phyloP scores from a whole-genome alignment of 164 flowering plant genomes.

The Buxus sempervirens region DNA sequence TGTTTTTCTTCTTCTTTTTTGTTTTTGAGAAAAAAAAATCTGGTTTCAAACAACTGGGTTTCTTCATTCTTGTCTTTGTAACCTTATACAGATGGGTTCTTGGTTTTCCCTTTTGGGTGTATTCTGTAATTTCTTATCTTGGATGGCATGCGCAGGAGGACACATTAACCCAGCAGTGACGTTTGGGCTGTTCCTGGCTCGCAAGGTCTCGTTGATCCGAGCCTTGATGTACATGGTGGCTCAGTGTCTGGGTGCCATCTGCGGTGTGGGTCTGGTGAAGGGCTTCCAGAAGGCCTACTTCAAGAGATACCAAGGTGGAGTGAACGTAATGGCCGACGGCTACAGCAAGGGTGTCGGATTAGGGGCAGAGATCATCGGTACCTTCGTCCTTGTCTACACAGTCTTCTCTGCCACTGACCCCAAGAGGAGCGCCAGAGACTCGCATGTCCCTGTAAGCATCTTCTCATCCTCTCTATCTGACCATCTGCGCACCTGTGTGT shows the following conservation, averaged over 20 bases:
- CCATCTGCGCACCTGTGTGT: too few species aligned
- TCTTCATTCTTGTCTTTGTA: too few species aligned
- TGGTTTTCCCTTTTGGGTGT: too few species aligned
- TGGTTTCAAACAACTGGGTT: too few species aligned
- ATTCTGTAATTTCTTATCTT: background rate
- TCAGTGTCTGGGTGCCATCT: conserved; percentile 58
- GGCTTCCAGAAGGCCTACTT: conserved; percentile 44
- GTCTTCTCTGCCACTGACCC: conserved; percentile 73
- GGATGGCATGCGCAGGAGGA: conserved; percentile 31
- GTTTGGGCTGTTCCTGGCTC: conserved; percentile 52
- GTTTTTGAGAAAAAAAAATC: too few species aligned
- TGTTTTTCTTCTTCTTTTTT: too few species aligned
- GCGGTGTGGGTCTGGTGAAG: conserved; percentile 58
- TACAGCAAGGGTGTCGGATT: conserved; percentile 51
- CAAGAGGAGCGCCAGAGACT: conserved; percentile 59
- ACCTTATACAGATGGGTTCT: too few species aligned
- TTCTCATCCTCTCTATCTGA: too few species aligned
- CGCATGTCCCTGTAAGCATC: conserved; percentile 55
- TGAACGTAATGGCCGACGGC: conserved; percentile 38
- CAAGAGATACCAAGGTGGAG: conserved; percentile 46
- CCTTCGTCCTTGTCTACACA: conserved; percentile 60
- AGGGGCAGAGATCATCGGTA: conserved; percentile 63
- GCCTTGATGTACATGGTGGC: conserved; percentile 62
- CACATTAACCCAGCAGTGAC: conserved; percentile 47
- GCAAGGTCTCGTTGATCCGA: conserved; percentile 54